Evolutionary conservation across 371 early-diverging fungal species (phyloP).

Genomic region (Circinella minor): DNA sequence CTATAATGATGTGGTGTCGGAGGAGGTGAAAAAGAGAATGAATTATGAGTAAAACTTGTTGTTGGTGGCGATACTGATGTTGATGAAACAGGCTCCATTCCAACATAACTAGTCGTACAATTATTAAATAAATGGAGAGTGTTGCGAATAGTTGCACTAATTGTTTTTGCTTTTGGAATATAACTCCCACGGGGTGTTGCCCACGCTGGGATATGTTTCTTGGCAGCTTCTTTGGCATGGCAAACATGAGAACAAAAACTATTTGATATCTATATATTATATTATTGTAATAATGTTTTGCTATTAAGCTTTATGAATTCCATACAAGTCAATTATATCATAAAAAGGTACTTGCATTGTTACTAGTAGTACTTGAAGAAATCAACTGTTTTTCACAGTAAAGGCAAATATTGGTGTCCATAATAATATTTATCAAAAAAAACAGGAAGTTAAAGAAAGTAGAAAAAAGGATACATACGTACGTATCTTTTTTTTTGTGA

Average conservation of each 20-base stretch:
- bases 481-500: too few relatives aligned
- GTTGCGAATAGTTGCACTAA: background rate
- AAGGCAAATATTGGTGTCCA: slow-evolving; percentile 33
- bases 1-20: background rate
- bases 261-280: background rate
- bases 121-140: background rate
- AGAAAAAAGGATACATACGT: too few relatives aligned
- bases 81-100: too few relatives aligned
- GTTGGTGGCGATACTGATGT: background rate
- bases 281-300: background rate
- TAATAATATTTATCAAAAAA: background rate
- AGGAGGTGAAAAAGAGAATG: background rate
- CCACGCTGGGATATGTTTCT: slow-evolving; percentile 19
- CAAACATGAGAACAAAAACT: slow-evolving; percentile 25
- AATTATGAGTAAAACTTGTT: background rate
- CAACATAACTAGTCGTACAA: background rate
- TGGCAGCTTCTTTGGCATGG: slow-evolving; percentile 21
- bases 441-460: too few relatives aligned
- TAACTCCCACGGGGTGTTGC: slow-evolving; percentile 20
- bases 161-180: slow-evolving; percentile 16
- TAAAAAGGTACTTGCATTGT: background rate
- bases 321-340: background rate
- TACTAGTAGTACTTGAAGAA: background rate
- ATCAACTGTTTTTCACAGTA: slow-evolving; percentile 29
- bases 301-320: too few relatives aligned